phyloP scores from a whole-genome alignment of 164 flowering plant genomes.

The Magnolia officinalis region DNA sequence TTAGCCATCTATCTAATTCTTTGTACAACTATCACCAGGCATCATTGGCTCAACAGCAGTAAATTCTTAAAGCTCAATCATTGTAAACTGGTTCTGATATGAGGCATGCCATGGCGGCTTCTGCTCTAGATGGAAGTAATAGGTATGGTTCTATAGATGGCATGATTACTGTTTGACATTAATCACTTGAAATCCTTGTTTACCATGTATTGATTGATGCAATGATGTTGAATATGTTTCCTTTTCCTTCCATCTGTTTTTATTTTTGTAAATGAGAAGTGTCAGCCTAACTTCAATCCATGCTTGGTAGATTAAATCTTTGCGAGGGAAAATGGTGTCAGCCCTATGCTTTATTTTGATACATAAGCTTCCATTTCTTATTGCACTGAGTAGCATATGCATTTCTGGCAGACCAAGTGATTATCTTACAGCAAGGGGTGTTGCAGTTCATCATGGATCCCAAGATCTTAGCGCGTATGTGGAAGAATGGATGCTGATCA shows the following conservation, averaged over 20 bases:
- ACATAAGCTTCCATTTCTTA: slow-evolving; percentile 32
- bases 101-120: slow-evolving; percentile 17
- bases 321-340: slow-evolving; percentile 9
- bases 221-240: neutral
- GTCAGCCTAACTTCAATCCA: neutral
- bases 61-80: slow-evolving; percentile 60
- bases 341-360: slow-evolving; percentile 21
- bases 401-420: slow-evolving; percentile 99
- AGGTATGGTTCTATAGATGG: slow-evolving; percentile 47
- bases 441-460: slow-evolving; percentile 56
- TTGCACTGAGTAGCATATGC: slow-evolving; percentile 65
- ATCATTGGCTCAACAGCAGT: slow-evolving; percentile 70
- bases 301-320: neutral
- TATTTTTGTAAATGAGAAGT: neutral
- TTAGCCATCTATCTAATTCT: neutral
- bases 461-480: slow-evolving; percentile 68
- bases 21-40: slow-evolving; percentile 22
- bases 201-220: neutral
- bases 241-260: neutral
- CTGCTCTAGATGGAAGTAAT: slow-evolving; percentile 58
- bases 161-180: neutral
- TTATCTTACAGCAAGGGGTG: slow-evolving; percentile 79
- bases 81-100: slow-evolving; percentile 38
- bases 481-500: slow-evolving; percentile 77
- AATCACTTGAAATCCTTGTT: neutral